Evolutionary conservation across 2,329 filamentous ascomycete genomes (phyloP).

Genomic region (Massarina eburnea): DNA sequence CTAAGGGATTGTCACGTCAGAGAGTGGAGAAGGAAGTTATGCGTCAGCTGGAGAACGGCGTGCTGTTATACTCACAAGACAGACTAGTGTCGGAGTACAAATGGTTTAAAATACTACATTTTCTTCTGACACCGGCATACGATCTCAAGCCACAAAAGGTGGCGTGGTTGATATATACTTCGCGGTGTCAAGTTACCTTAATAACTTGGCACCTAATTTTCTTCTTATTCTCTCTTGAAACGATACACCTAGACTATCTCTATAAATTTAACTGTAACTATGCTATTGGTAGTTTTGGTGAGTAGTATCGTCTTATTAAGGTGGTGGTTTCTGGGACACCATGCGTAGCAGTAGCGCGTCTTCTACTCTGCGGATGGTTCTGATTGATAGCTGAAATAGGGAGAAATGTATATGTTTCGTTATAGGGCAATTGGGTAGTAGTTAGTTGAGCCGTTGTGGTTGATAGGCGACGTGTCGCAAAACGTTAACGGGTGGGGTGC

Average conservation of each 20-base stretch:
- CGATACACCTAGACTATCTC: too few species aligned
- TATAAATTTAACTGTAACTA: too few species aligned
- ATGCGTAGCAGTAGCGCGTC: slow-evolving; percentile 6
- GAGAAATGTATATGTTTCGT: slow-evolving; percentile 11
- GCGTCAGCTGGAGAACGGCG: slow-evolving; percentile 1
- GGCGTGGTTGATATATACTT: slow-evolving; percentile 1
- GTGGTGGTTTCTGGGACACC: slow-evolving; percentile 6
- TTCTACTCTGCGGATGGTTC: slow-evolving; percentile 5
- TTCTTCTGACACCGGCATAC: background rate
- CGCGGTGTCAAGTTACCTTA: too few species aligned
- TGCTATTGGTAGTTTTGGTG: too few species aligned
- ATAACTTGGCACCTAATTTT: too few species aligned
- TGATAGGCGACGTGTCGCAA: slow-evolving; percentile 2
- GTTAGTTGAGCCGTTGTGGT: slow-evolving; percentile 10
- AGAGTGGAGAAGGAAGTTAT: background rate
- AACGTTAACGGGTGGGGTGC: slow-evolving; percentile 5
- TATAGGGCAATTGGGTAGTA: slow-evolving; percentile 11
- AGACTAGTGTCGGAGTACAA: background rate
- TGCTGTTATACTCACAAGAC: slow-evolving; percentile 1
- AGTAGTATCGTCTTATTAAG: too few species aligned
- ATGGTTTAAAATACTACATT: background rate
- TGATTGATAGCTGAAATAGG: slow-evolving; percentile 15
- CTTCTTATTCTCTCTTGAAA: too few species aligned
- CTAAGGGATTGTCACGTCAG: background rate
- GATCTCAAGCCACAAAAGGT: background rate